Evolutionary conservation across 2,329 filamentous ascomycete species (phyloP), one percentile per base, ranked within the genome.

Genomic region (Xylaria digitata): DNA sequence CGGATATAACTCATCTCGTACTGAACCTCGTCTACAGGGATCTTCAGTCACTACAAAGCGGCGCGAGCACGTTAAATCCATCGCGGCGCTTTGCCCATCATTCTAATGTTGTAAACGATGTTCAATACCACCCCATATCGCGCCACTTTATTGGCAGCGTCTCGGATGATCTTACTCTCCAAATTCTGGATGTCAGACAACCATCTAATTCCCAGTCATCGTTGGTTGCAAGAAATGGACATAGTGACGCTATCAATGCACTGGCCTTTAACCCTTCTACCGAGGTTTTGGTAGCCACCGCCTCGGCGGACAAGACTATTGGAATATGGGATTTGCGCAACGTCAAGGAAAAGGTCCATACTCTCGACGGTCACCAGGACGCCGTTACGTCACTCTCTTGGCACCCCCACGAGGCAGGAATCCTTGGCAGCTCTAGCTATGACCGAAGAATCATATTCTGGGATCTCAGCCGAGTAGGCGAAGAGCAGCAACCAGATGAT

Each of bases 321-420:
- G 95, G 92, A 11, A 86, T 99, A 63, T 99, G 96, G 94, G 96
- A 99, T 81, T 82, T 99, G 67, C 90, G 96, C 71, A 96, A 97
- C 76, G 87, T 97, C 65, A 94, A 93, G 78, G 88, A 92, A 71
- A 97, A 95, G 81, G 86, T 98, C 2, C 95, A 99, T 82, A 91
- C 91, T 0, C 86, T 97, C 2, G 92, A 97, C 77, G 93, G 92
- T 53, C 96, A 99, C 80, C 89, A 87, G 65, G 94, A 97, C 75
- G 90, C 92, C 23, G 95, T 99, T 62, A 97, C 95, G 5, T 96
- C 94, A 8, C 84, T 99, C 52, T 89, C 94, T 42, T 99, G 96
- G 96, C 94, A 99, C 81, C 96, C 96, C 0, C 90, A 91, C 49
- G 94, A 99, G 78, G 89, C 92, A 65, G 89, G 92, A 40, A 92